Base-by-base conservation (phyloP, 1,284 basidiomycete genomes). In the Apiotrichum gracile region DNA sequence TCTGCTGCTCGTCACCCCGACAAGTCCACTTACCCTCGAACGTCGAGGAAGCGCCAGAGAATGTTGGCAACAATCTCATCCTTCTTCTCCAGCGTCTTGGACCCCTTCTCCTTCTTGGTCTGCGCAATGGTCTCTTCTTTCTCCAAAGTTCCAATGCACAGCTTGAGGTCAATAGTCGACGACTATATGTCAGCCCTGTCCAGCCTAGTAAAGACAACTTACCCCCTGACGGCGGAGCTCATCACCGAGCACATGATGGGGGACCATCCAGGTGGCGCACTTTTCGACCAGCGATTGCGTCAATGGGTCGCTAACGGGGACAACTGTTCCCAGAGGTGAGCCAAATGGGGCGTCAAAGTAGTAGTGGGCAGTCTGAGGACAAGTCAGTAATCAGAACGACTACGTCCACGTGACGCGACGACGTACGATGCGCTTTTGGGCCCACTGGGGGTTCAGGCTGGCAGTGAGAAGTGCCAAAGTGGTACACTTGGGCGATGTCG, bases 1-100 rank as follows among this genome's bases (percentile, higher is more conserved):
- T 17, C 8, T n/a, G n/a, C n/a, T n/a, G n/a, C n/a, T n/a, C n/a
- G n/a, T n/a, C 14, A 6, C 33, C 2, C 8, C 12, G 3, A 22
- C 22, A 47, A 39, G 4, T 9, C 69, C 73, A 73, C 77, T 72
- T 76, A 92, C 87, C 91, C 91, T 75, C 94, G 81, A 51, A 98
- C 78, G 73, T 97, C 94, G 53, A 99, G 81, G 82, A 98, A 96
- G 43, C 94, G 83, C 93, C 93, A 97, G 59, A 98, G 88, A 29
- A 93, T 90, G 72, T 99, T 99, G 9, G 93, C 94, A 2, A 99
- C 94, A 1, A 96, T 81, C 74, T 99, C 96, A 68, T 99, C 94
- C 77, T 98, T 98, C 78, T 96, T 97, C 60, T 97, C 94, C 33
- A 99, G 80, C 5, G 91, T 93, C 46, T 89, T 83, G 42, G 78